Evolutionary conservation across 1,139 yeast genomes (phyloP).

Genomic region (Yamadazyma pseudoaaseri): DNA sequence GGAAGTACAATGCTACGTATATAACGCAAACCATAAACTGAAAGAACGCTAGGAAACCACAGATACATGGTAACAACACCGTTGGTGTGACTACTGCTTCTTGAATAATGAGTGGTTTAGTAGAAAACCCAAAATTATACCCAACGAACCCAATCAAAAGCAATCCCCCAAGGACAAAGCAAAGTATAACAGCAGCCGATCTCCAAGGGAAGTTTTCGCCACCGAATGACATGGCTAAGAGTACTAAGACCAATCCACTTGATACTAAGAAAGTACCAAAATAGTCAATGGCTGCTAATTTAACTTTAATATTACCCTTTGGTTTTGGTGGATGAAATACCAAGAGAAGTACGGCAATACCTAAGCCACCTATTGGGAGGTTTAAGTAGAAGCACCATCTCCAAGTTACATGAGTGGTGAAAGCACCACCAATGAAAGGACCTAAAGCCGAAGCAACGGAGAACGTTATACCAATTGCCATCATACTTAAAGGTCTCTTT

Average conservation of each 20-base stretch:
- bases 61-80: constrained; percentile 35
- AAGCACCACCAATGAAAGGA: constrained; percentile 69
- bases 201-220: constrained; percentile 36
- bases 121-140: constrained; percentile 49
- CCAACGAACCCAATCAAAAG: constrained; percentile 35
- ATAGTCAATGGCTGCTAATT: constrained; percentile 38
- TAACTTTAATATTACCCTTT: constrained; percentile 36
- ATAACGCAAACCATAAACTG: constrained; percentile 44
- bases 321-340: constrained; percentile 60
- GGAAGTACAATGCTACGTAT: constrained; percentile 56
- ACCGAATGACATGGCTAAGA: constrained; percentile 37
- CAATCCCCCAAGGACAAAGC: constrained; percentile 56
- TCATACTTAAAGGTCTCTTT: constrained; percentile 53
- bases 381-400: constrained; percentile 79
- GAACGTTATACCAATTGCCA: constrained; percentile 51
- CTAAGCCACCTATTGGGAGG: constrained; percentile 64
- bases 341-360: constrained; percentile 41
- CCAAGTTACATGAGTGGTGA: constrained; percentile 63
- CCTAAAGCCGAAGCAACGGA: constrained; percentile 59
- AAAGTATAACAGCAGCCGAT: constrained; percentile 54
- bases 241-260: constrained; percentile 28
- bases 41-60: constrained; percentile 39
- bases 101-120: constrained; percentile 46
- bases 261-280: constrained; percentile 30
- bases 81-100: constrained; percentile 37